These are phyloP conservation scores for Borovskyia barvae DNA, from an alignment of 208 protist species.

Conservation along the genomic window DNA sequence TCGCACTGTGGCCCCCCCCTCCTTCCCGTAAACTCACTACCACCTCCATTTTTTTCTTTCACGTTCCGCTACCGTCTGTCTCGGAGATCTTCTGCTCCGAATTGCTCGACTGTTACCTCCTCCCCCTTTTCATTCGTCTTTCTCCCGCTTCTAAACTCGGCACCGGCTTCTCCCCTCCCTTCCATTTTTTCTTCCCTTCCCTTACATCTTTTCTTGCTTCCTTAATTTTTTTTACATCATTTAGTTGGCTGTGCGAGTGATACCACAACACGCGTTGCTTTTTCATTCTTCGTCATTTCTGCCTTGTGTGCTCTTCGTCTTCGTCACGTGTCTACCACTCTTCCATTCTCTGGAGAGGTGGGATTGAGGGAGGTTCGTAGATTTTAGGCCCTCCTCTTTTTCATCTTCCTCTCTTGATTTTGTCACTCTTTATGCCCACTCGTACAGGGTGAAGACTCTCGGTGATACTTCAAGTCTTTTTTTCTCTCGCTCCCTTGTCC, in stretches of 20 bases:
- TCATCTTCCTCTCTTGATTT: neutral
- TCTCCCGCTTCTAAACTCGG: neutral
- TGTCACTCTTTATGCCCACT: too few species aligned
- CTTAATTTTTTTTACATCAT: neutral
- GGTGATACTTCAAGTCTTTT: too few species aligned
- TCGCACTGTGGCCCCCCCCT: too few species aligned
- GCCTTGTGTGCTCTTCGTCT: neutral
- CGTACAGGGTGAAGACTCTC: too few species aligned
- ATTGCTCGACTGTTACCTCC: neutral
- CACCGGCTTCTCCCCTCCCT: neutral
- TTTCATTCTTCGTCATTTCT: neutral
- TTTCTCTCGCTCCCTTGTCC: neutral
- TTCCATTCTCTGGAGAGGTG: too few species aligned
- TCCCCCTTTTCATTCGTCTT: neutral
- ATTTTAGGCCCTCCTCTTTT: neutral
- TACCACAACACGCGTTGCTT: neutral
- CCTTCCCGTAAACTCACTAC: too few species aligned
- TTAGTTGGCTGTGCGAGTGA: too few species aligned
- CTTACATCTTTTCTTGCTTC: slow-evolving; percentile 1
- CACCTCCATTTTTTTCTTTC: too few species aligned
- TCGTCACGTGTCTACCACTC: neutral
- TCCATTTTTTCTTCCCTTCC: neutral
- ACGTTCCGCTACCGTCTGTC: too few species aligned
- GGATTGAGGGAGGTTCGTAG: too few species aligned
- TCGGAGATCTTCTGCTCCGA: neutral